phyloP scores from a whole-genome alignment of 1,139 yeast genomes.

The Suzukiozyma palmioleophila region DNA sequence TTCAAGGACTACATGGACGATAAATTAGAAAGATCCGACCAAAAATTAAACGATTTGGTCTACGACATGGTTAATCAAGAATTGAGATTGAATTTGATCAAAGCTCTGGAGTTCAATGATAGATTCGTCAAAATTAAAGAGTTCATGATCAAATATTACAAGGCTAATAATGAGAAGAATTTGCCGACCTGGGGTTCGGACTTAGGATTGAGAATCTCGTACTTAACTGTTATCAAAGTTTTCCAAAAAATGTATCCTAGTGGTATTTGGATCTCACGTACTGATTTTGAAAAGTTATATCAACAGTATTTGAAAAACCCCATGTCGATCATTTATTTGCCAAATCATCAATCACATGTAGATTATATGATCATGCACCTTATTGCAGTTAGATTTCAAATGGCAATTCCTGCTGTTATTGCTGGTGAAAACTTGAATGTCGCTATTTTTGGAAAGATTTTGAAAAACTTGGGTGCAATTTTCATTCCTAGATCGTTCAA shows the following conservation, averaged over 20 bases:
- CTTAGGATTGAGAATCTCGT: slow-evolving; percentile 31
- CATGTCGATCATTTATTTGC: slow-evolving; percentile 40
- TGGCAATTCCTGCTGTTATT: slow-evolving; percentile 56
- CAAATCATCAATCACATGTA: slow-evolving; percentile 61
- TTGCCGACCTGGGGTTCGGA: slow-evolving; percentile 28
- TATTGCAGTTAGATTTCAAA: slow-evolving; percentile 51
- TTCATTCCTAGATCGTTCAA: slow-evolving; percentile 44
- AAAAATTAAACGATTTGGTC: slow-evolving; percentile 34
- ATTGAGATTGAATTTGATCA: slow-evolving; percentile 36
- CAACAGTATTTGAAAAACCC: slow-evolving; percentile 34
- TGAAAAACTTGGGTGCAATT: slow-evolving; percentile 44
- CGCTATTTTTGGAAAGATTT: slow-evolving; percentile 49
- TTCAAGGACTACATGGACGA: slow-evolving; percentile 30
- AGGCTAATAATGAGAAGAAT: slow-evolving; percentile 32
- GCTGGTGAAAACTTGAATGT: slow-evolving; percentile 70
- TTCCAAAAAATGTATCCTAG: slow-evolving; percentile 39
- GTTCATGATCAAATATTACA: slow-evolving; percentile 39
- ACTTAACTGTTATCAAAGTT: slow-evolving; percentile 33
- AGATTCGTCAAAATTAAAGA: slow-evolving; percentile 36
- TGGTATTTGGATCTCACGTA: slow-evolving; percentile 40
- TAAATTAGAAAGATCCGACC: slow-evolving; percentile 29
- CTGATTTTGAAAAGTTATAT: slow-evolving; percentile 28
- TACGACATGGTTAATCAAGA: slow-evolving; percentile 37
- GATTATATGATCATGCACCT: slow-evolving; percentile 63
- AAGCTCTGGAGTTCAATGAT: slow-evolving; percentile 27